Base-by-base conservation (phyloP, 2,329 filamentous ascomycete genomes). In the Exophiala viscosa region DNA sequence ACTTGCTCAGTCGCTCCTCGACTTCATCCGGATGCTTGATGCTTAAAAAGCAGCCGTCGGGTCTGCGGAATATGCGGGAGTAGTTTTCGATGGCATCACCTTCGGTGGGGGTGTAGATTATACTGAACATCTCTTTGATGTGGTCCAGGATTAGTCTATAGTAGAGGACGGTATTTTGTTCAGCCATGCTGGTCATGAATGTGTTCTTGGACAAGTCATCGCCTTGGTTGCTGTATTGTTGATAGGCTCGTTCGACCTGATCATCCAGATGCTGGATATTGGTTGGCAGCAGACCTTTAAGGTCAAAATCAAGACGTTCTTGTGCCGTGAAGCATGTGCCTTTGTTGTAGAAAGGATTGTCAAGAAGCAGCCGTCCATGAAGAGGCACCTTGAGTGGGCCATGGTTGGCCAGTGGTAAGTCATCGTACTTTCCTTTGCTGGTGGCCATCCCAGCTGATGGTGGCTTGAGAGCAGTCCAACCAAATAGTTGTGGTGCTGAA, bases 71-170 rank as follows among this genome's bases (percentile, higher is more conserved):
- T 0, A 93, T 68, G 0, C 84, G 74, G 0, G 88, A 93, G 65
- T 88, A 95, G 58, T 91, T 87, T 60, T 88, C 82, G 45, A 95
- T 95, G 0, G 90, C 90, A 36, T 95, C 88, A 15, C 57, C 59
- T 70, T 95, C 90, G 0, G 90, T 95, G 0, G 90, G 90, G 0
- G 90, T 95, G 65, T 95, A 96, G 23, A 95, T 88, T n/a, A 95
- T 75, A 36, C 85, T 83, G 65, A 95, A 91, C 87, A 95, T 93
- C 65, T 95, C 89, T 58, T 87, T 84, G 15, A 95, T 71, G 62
- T 95, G 85, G 3, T 87, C 82, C 66, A 88, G 79, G 6, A 93
- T 76, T 8, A 95, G 77, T 80, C 89, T 54, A 8, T 44, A 95
- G 67, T 88, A 95, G 1, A 95, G 70, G 1, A 95, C 87, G 56